phyloP scores from a whole-genome alignment of 495 filamentous ascomycete genomes.

The Aspergillus nidulans region DNA sequence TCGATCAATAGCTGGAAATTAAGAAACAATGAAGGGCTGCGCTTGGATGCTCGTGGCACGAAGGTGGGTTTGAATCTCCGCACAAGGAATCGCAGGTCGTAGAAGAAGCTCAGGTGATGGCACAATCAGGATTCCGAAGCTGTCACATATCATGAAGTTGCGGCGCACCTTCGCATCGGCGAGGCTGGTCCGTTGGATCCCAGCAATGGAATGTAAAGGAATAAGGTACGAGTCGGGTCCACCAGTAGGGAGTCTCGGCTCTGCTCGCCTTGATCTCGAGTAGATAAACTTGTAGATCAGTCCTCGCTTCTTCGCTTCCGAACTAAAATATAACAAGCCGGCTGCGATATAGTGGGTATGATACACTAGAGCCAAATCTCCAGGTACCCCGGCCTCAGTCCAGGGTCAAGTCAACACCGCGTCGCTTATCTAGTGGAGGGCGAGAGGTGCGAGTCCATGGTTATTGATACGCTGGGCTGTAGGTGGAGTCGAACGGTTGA shows the following conservation, averaged over 20 bases:
- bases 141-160: background rate
- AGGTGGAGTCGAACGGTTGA: background rate
- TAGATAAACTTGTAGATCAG: background rate
- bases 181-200: background rate
- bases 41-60: conserved; percentile 3
- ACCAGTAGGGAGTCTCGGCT: background rate
- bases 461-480: background rate
- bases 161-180: background rate
- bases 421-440: conserved; percentile 14
- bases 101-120: background rate
- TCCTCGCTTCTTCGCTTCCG: background rate
- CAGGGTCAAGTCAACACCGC: conserved; percentile 17
- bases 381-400: conserved; percentile 17
- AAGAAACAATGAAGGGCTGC: conserved; percentile 10
- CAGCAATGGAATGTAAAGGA: background rate
- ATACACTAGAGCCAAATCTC: conserved; percentile 11
- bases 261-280: background rate
- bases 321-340: background rate
- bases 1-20: conserved; percentile 20
- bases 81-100: background rate
- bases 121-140: background rate
- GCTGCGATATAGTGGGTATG: conserved; percentile 1
- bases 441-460: conserved; percentile 12
- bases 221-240: background rate
- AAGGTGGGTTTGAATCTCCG: conserved; percentile 9